phyloP scores from a whole-genome alignment of 345 rosid genomes.

The Sapria himalayana region DNA sequence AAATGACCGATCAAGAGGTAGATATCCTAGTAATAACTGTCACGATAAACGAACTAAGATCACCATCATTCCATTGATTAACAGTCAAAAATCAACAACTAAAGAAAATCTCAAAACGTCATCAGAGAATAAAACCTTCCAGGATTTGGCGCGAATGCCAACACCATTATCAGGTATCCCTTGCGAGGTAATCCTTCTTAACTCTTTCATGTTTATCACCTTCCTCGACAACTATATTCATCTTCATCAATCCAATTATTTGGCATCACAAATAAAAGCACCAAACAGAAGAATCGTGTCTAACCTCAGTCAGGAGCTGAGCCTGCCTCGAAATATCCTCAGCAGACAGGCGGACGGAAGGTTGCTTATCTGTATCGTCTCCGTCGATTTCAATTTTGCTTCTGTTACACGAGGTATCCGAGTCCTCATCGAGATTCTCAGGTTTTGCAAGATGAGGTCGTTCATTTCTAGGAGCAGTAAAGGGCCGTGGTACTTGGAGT shows the following conservation, averaged over 20 bases:
- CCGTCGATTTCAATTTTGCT: slow-evolving; percentile 4
- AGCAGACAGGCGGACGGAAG: slow-evolving; percentile 17
- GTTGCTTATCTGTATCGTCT: slow-evolving; percentile 12
- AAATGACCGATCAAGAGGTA: slow-evolving; percentile 56
- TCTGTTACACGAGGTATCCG: slow-evolving; percentile 7
- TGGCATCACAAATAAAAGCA: too few relatives aligned
- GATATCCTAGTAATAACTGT: slow-evolving; percentile 72
- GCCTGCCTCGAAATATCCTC: slow-evolving; percentile 66
- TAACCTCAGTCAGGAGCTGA: slow-evolving; percentile 65
- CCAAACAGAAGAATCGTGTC: not conserved
- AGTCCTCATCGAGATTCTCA: slow-evolving; percentile 12
- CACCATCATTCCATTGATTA: not conserved
- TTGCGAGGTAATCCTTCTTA: slow-evolving; percentile 63
- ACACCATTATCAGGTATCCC: slow-evolving; percentile 77
- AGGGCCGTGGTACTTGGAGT: slow-evolving; percentile 13
- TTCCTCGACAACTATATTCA: slow-evolving; percentile 49
- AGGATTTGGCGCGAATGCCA: slow-evolving; percentile 65
- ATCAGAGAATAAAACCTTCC: slow-evolving; percentile 33
- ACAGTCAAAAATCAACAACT: not conserved
- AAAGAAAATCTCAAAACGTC: not conserved
- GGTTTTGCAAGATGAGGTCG: slow-evolving; percentile 17
- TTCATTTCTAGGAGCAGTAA: not conserved
- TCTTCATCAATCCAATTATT: slow-evolving; percentile 2
- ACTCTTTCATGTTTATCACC: slow-evolving; percentile 51
- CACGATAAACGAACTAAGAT: slow-evolving; percentile 7